Base-by-base conservation (phyloP, 1,139 yeast genomes). In the Candida tunisiensis region DNA sequence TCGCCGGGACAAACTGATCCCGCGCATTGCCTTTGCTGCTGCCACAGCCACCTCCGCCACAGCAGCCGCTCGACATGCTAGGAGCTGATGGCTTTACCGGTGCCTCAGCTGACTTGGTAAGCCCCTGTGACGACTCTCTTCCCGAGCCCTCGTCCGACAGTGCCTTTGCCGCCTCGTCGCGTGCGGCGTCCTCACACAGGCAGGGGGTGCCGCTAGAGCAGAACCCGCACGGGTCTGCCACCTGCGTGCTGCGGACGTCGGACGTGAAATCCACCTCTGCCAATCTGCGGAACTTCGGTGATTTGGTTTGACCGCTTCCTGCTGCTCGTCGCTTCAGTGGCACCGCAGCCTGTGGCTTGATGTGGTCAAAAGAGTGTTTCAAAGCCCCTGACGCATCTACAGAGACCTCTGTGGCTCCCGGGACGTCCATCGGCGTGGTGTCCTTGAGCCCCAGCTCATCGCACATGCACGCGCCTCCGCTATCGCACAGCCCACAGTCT, bases 121-220 rank as follows among this genome's bases (percentile, higher is more conserved):
- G 10, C 19, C 15, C 8, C 19, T 7, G 19, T n/a, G 24, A 3
- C 15, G 23, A 17, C 14, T 28, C 16, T 15, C 21, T 15, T 7
- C 24, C 23, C 9, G 18, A 10, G 17, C 20, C 11, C 10, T 19
- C 15, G 22, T 9, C 26, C 5, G 13, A n/a, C n/a, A n/a, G n/a
- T 16, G 17, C 7, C 22, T 15, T 25, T 14, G 19, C 15, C n/a
- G 19, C 25, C 4, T 25, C 31, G 13, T 16, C 21, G n/a, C 17
- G 19, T 7, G 28, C 78, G 10, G 83, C 78, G 40, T 79, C 94
- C 17, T 88, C 68, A 48, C 94, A 83, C 2, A 83, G 79, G 53
- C 95, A 83, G 4, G 93, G 85, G 1, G 93, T 72, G 39, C 73
- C 91, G 40, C 77, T 88, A 1, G 92, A 71, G 44, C 95, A 83